Percentiles rank a stretch among this genome's conserved stretches.
Conservation (phyloP, 495 filamentous ascomycete genomes). For the Xylaria grammica region DNA sequence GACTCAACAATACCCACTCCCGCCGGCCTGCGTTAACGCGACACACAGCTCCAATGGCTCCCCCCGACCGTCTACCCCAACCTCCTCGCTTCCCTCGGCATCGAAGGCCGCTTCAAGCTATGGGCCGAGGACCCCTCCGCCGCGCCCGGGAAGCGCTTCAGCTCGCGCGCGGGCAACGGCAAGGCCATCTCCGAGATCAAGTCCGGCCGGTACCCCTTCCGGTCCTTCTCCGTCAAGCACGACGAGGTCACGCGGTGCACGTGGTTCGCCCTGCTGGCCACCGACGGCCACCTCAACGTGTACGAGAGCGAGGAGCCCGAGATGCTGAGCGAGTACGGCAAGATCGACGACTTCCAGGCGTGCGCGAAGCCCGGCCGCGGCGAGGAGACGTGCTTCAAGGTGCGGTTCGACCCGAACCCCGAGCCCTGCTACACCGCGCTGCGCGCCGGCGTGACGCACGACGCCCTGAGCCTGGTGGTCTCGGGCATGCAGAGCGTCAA, state of each 20-base stretch:
- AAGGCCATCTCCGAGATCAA: constrained; percentile 53
- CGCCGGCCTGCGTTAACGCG: constrained; percentile 11
- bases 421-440: constrained; percentile 77
- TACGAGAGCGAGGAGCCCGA: constrained; percentile 90
- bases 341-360: constrained; percentile 71
- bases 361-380: constrained; percentile 65
- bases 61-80: constrained; percentile 62
- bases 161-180: constrained; percentile 40
- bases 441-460: constrained; percentile 74
- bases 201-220: constrained; percentile 50
- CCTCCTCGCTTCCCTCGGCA: constrained; percentile 69
- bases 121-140: constrained; percentile 88
- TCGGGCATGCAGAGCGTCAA: constrained; percentile 81
- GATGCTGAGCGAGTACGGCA: constrained; percentile 74
- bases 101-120: constrained; percentile 85
- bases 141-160: constrained; percentile 78
- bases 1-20: background rate
- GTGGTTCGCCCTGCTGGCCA: constrained; percentile 81
- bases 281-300: constrained; percentile 78
- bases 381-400: constrained; percentile 83
- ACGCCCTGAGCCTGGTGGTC: constrained; percentile 76
- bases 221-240: constrained; percentile 82
- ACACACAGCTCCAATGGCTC: constrained; percentile 75
- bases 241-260: constrained; percentile 68
- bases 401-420: constrained; percentile 84